A percentile compares a stretch with the other conserved stretches of the same genome.
Conservation (phyloP, 208 protist species). For the Acanthamoeba lenticulata region DNA sequence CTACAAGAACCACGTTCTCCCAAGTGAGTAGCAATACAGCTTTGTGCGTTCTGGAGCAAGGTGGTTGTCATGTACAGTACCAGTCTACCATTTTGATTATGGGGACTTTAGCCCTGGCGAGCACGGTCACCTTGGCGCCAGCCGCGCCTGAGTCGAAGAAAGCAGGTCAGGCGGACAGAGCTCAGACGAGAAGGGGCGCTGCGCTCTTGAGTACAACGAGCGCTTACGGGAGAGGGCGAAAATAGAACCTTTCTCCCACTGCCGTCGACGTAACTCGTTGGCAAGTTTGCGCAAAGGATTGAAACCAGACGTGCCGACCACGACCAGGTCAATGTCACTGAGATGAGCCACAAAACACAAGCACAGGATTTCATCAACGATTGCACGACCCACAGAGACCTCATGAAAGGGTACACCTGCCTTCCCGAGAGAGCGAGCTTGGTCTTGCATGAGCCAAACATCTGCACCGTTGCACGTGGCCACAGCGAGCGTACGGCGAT, state of each 20-base stretch:
- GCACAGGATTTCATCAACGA: too few species aligned
- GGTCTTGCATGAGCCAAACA: background rate
- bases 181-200: background rate
- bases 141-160: background rate
- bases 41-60: too few species aligned
- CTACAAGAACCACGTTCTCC: too few species aligned
- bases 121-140: background rate
- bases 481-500: background rate
- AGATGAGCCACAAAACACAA: too few species aligned
- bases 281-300: background rate
- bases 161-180: background rate
- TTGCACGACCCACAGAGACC: background rate
- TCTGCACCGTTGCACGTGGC: background rate
- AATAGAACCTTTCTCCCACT: too few species aligned
- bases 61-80: too few species aligned
- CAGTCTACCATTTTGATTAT: background rate
- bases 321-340: constrained; percentile 16
- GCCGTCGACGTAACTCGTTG: background rate
- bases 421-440: background rate
- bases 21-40: background rate
- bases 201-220: too few species aligned
- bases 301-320: background rate
- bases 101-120: background rate
- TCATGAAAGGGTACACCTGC: background rate
- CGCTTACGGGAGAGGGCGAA: too few species aligned